A percentile compares a stretch with the other conserved stretches of the same genome.
These are phyloP conservation scores for Nicotiana undulata DNA, from an alignment of 257 asterid genomes.

Conservation along the genomic window DNA sequence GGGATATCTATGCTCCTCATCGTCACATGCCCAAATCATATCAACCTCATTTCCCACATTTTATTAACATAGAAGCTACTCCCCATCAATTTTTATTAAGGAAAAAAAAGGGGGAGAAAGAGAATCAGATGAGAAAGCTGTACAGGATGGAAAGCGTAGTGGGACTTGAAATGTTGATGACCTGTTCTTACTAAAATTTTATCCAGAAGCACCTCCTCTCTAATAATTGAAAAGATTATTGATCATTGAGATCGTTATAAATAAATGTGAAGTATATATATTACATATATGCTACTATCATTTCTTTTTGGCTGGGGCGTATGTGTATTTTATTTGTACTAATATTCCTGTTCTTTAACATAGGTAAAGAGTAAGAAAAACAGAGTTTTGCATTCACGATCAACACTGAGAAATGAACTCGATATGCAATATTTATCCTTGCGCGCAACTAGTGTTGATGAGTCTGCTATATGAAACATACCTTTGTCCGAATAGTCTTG, in stretches of 20 bases:
- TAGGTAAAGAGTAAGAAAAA: neutral
- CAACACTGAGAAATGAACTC: neutral
- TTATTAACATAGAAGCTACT: no score
- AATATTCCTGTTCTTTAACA: neutral
- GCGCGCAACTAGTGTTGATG: no score
- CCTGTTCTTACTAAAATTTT: neutral
- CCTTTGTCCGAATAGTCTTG: neutral
- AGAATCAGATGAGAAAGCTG: neutral
- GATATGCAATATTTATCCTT: no score
- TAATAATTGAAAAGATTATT: neutral
- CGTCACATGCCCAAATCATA: rapidly evolving
- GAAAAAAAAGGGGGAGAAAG: neutral
- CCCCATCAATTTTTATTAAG: no score
- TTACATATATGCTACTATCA: no score
- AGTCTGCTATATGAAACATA: neutral
- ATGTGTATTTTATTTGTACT: no score
- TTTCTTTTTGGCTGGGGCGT: neutral
- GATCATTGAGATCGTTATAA: conserved; percentile 19
- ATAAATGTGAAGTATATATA: neutral
- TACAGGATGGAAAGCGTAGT: neutral
- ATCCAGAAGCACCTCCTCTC: neutral
- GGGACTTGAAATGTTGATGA: neutral
- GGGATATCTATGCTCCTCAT: no score
- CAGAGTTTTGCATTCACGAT: neutral
- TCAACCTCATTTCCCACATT: no score